Conservation (phyloP, 192 early-diverging fungal genomes). For the Phlyctochytrium bullatum region DNA sequence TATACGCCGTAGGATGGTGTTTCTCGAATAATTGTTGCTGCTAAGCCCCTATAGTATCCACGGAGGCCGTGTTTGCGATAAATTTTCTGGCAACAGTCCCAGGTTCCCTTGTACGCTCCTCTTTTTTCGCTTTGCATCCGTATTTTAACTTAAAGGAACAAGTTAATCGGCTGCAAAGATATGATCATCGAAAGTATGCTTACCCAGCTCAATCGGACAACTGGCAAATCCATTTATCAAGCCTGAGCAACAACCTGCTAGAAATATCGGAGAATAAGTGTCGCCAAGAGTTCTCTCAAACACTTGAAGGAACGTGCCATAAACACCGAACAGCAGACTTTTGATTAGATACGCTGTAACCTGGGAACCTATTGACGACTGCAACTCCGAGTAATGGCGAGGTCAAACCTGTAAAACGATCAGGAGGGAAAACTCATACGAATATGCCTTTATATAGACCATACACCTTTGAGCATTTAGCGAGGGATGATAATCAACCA, state of each 20-base stretch:
- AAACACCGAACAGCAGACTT: conserved; percentile 50
- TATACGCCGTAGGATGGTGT: conserved; percentile 50
- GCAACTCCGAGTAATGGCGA: conserved; percentile 88
- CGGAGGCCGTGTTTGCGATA: conserved; percentile 29
- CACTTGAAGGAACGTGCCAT: conserved; percentile 43
- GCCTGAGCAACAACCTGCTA: conserved; percentile 42
- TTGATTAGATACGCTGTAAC: conserved; percentile 2
- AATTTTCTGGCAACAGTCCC: conserved; percentile 41
- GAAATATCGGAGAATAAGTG: conserved; percentile 30
- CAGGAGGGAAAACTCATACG: too few species aligned
- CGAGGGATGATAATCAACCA: too few species aligned
- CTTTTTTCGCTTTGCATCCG: conserved; percentile 41
- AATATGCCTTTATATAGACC: conserved; percentile 94
- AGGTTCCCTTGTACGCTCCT: conserved; percentile 17
- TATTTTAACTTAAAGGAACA: conserved; percentile 37
- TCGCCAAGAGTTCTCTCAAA: conserved; percentile 25
- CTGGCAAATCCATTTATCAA: conserved; percentile 46
- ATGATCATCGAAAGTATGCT: too few species aligned
- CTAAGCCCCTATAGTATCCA: conserved; percentile 36
- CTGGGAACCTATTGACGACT: conserved; percentile 55
- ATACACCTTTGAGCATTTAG: too few species aligned
- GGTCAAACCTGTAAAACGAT: conserved; percentile 76
- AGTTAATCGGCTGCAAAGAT: too few species aligned
- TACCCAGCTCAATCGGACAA: conserved; percentile 50
- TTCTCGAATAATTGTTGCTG: conserved; percentile 40